Conservation (phyloP, 164 flowering plant species). For the Vitis vinifera region ASM3070453v1 NC_081817.1:16465001-16465500, state of each 20-base stretch:
- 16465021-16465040: conserved; percentile 12
- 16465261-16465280: too few relatives aligned
- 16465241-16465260: too few relatives aligned
- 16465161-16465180: too few relatives aligned
- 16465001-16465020: conserved; percentile 18
- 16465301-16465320: too few relatives aligned
- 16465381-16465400: not conserved
- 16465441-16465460: not conserved
- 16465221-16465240: too few relatives aligned
- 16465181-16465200: too few relatives aligned
- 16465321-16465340: too few relatives aligned
- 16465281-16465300: too few relatives aligned
- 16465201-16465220: too few relatives aligned
- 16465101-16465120: conserved; percentile 77
- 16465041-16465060: conserved; percentile 33
- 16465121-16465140: conserved; percentile 30
- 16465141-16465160: too few relatives aligned
- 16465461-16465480: too few relatives aligned
- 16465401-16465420: not conserved
- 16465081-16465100: conserved; percentile 1
- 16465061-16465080: conserved; percentile 30
- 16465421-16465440: not conserved
- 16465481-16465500: too few relatives aligned
- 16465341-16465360: not conserved
- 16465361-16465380: not conserved